phyloP scores from a whole-genome alignment of 2,329 filamentous ascomycete species.

The Calonectria hawksworthii region DNA sequence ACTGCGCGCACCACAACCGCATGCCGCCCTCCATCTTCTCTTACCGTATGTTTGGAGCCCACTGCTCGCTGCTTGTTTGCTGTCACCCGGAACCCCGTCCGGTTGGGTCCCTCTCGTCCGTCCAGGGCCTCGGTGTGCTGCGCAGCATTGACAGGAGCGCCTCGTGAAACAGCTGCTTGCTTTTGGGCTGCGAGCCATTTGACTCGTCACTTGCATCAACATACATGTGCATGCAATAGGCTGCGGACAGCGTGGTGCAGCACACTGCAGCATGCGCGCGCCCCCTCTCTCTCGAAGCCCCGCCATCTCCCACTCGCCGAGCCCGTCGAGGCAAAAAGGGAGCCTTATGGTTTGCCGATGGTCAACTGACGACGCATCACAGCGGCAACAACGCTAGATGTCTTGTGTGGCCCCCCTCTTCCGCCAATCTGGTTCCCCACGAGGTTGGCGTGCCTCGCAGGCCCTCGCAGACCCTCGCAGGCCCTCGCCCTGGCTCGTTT shows the following conservation, averaged over 20 bases:
- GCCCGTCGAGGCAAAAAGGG: not conserved
- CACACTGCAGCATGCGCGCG: not conserved
- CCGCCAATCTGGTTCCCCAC: constrained; percentile 14
- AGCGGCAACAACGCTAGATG: constrained; percentile 42
- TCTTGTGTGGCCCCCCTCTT: constrained; percentile 7
- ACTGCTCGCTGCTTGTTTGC: constrained; percentile 3
- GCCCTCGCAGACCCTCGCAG: not conserved
- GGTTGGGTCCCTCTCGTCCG: not conserved
- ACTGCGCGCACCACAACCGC: not conserved
- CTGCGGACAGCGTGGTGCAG: not conserved
- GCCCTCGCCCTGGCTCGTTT: not conserved
- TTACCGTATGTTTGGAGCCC: not conserved
- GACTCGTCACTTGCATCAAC: constrained; percentile 31
- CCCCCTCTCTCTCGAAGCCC: not conserved
- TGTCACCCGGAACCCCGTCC: not conserved
- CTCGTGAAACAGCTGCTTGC: constrained; percentile 17
- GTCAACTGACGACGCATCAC: constrained; percentile 31
- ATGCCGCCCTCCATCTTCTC: constrained; percentile 1
- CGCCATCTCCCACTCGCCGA: not conserved
- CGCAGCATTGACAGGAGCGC: not conserved
- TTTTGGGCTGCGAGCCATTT: constrained; percentile 18
- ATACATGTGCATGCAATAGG: not conserved
- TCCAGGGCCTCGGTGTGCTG: constrained; percentile 1
- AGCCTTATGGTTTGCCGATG: constrained; percentile 28
- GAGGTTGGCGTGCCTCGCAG: constrained; percentile 15